A percentile compares a stretch with the other conserved stretches of the same genome.
phyloP scores from a whole-genome alignment of 179 eudicot species.

The Nepenthes alata region DNA sequence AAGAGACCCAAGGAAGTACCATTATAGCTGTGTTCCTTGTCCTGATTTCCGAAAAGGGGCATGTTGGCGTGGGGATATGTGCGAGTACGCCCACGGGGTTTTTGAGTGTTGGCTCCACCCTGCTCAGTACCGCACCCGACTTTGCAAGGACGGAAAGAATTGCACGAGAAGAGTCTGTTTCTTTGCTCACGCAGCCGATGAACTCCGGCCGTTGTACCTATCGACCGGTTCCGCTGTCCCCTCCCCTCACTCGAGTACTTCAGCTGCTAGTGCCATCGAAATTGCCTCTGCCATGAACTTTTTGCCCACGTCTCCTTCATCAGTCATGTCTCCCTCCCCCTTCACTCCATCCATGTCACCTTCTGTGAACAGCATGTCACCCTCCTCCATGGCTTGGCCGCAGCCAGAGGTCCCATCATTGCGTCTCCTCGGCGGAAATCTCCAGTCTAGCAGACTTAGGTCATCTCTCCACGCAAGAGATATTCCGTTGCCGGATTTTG shows the following conservation, averaged over 20 bases:
- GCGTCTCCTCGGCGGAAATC: slow-evolving; percentile 26
- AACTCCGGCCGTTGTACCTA: slow-evolving; percentile 50
- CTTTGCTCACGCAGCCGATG: slow-evolving; percentile 59
- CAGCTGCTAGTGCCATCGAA: slow-evolving; percentile 35
- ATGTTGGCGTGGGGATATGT: slow-evolving; percentile 54
- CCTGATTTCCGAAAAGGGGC: slow-evolving; percentile 76
- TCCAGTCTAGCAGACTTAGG: slow-evolving; percentile 23
- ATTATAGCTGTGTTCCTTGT: slow-evolving; percentile 70
- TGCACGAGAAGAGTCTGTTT: slow-evolving; percentile 64
- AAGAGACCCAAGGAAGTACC: slow-evolving; percentile 59
- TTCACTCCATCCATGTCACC: slow-evolving; percentile 27
- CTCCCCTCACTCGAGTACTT: slow-evolving; percentile 38
- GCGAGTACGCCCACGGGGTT: slow-evolving; percentile 66
- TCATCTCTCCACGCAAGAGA: slow-evolving; percentile 27
- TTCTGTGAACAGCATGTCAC: slow-evolving; percentile 18
- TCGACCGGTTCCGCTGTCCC: slow-evolving; percentile 39
- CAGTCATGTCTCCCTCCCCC: slow-evolving; percentile 30
- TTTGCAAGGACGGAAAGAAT: slow-evolving; percentile 51
- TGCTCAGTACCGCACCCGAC: slow-evolving; percentile 52
- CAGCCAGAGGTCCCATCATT: slow-evolving; percentile 21
- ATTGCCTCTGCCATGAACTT: slow-evolving; percentile 44
- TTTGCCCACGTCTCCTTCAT: slow-evolving; percentile 42
- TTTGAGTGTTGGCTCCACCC: slow-evolving; percentile 62
- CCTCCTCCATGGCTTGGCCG: slow-evolving; percentile 20
- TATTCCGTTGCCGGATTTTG: slow-evolving; percentile 13